phyloP scores from a whole-genome alignment of 1,284 basidiomycete genomes.

The Pseudozyma hubeiensis region DNA sequence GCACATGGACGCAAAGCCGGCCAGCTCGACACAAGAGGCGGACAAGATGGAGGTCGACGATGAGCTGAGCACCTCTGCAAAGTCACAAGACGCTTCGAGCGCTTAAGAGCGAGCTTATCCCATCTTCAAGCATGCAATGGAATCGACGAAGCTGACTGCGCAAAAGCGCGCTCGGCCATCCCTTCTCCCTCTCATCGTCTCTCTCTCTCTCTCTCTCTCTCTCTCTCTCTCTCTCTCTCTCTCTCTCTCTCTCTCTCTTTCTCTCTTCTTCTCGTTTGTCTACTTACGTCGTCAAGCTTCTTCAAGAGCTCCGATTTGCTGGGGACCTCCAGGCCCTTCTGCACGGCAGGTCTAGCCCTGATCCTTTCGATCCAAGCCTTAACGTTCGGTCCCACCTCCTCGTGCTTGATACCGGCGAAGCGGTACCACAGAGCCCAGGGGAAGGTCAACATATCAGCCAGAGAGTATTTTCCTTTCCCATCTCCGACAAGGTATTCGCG shows the following conservation, averaged over 20 bases:
- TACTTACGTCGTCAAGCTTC: constrained; percentile 46
- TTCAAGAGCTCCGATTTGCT: constrained; percentile 27
- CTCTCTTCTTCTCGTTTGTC: background rate
- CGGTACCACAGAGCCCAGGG: constrained; percentile 49
- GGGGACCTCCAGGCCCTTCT: constrained; percentile 35
- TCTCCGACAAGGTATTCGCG: constrained; percentile 59
- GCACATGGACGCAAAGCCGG: constrained; percentile 40
- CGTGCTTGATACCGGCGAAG: constrained; percentile 32
- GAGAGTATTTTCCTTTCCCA: constrained; percentile 54
- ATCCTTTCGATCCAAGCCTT: constrained; percentile 47
- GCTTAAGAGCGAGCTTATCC: background rate
- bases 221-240: background rate
- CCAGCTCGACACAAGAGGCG: constrained; percentile 26
- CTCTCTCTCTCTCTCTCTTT: background rate
- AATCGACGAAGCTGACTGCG: background rate
- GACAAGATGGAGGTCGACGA: constrained; percentile 42
- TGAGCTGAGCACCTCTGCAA: constrained; percentile 10
- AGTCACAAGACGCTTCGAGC: constrained; percentile 10
- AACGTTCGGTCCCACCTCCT: constrained; percentile 42
- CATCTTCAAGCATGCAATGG: too few species aligned
- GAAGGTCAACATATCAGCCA: constrained; percentile 55
- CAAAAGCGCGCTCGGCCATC: background rate
- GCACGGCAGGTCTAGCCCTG: constrained; percentile 32
- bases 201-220: background rate
- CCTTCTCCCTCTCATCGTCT: background rate